Conservation (phyloP, 306 rosid genomes). For the Citrullus mucosospermus region DNA sequence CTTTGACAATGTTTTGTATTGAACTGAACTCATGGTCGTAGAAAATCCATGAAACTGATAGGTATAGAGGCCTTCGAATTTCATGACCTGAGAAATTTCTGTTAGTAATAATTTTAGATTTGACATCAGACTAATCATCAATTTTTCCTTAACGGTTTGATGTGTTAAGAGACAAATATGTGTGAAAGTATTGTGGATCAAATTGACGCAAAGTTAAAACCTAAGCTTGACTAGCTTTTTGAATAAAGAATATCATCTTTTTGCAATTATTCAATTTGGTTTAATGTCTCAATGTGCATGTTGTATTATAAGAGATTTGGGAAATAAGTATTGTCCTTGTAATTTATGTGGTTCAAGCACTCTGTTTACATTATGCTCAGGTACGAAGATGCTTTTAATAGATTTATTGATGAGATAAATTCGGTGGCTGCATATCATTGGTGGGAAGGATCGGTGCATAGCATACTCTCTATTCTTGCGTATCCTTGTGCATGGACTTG, state of each 20-base stretch:
- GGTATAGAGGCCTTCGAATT: background rate
- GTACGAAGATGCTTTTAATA: constrained; percentile 92
- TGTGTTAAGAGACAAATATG: background rate
- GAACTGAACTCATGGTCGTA: background rate
- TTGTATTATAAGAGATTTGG: background rate
- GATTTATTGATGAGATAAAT: constrained; percentile 89
- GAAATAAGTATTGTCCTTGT: background rate
- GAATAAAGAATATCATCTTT: background rate
- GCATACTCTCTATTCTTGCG: constrained; percentile 84
- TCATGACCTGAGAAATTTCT: background rate
- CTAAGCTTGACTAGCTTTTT: background rate
- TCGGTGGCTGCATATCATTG: constrained; percentile 95
- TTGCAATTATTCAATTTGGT: background rate
- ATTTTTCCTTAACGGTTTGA: background rate
- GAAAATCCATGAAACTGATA: background rate
- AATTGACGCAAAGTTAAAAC: background rate
- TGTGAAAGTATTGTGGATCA: background rate
- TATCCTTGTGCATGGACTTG: constrained; percentile 99
- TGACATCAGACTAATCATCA: background rate
- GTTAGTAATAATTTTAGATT: background rate
- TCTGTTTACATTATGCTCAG: constrained; percentile 24
- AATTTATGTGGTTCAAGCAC: constrained; percentile 11
- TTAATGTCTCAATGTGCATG: background rate
- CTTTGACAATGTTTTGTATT: background rate
- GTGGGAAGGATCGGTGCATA: constrained; percentile 99